Conservation (phyloP, 495 filamentous ascomycete species). For the Jackrogersella multiformis region DNA sequence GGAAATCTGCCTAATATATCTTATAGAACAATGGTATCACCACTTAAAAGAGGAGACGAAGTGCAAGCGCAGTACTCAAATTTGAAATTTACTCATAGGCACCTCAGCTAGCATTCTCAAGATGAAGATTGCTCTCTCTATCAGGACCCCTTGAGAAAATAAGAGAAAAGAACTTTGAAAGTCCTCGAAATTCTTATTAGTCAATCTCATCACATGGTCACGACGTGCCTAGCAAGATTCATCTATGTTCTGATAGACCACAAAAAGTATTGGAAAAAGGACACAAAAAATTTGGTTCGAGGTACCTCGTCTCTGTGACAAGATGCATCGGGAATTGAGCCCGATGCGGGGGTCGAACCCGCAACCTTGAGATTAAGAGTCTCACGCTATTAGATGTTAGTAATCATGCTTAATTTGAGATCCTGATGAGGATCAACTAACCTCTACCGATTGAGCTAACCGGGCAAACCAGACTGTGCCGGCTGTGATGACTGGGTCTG, state of each 20-base stretch:
- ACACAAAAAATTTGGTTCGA: slow-evolving; percentile 7
- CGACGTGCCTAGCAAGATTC: neutral
- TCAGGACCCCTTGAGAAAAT: too few species aligned
- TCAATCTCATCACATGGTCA: neutral
- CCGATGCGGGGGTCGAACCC: slow-evolving; percentile 55
- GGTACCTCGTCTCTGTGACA: slow-evolving; percentile 17
- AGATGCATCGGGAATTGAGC: slow-evolving; percentile 50
- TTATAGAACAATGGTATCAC: too few species aligned
- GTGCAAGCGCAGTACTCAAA: too few species aligned
- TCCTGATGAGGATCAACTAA: neutral
- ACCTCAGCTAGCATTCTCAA: too few species aligned
- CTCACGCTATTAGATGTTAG: slow-evolving; percentile 62
- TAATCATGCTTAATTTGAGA: neutral
- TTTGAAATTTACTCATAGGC: too few species aligned
- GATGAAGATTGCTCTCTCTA: too few species aligned
- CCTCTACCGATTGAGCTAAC: slow-evolving; percentile 84
- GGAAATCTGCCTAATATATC: slow-evolving; percentile 39
- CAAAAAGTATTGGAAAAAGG: neutral
- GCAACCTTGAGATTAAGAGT: slow-evolving; percentile 82
- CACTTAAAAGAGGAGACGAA: too few species aligned
- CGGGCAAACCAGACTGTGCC: slow-evolving; percentile 38
- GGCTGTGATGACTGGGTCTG: neutral
- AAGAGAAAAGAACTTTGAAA: too few species aligned
- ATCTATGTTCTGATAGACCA: neutral
- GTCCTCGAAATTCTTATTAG: neutral